Evolutionary conservation across 2,329 filamentous ascomycete genomes (phyloP), one percentile per base, ranked within the genome.

Genomic region (Nigrograna mackinnonii): DNA sequence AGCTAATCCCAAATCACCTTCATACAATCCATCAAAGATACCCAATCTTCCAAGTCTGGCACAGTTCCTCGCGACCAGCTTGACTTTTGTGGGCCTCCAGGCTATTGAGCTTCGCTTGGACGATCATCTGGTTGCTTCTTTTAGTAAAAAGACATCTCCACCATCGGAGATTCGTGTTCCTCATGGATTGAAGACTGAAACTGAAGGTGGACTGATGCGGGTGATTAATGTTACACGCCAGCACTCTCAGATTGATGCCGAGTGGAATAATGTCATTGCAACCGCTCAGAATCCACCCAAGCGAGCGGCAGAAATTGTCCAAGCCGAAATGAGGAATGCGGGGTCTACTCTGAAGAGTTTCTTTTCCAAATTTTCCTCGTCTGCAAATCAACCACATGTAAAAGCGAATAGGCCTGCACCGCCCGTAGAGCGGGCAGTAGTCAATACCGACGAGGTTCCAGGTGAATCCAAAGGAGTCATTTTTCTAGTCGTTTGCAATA

Each of bases 11-110:
- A 57, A 55, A 22, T 66, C 64, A 14, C 57, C 64, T 11, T 68
- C 64, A 3, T 67, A 66, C 43, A 67, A 60, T 35, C 66, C 67
- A 0, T 92, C 91, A 1, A 89, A 91, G 2, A 73, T 97, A 36
- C 94, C 95, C 3, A 89, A 90, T 47, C 74, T 99, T 6, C 76
- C 95, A 19, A 91, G 89, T 2, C 79, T 99, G 40, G 86, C 88
- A 60, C 91, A 96, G 68, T 99, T 99, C 55, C 75, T 99, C 36
- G 89, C 91, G 4, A 97, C 91, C 5, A 96, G 92, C 72, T 75
- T 99, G 66, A 97, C 94, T 0, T 99, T 99, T 72, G 92, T 99
- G 45, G 87, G 90, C 0, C 75, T 99, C 18, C 81, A 96, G 60
- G 81, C 80, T 42, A 89, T 99, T 47, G 91, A 97, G 60, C 82